Evolutionary conservation across 805 yeast genomes (phyloP), one percentile per base, ranked within the genome.

Genomic region (Ogataea glucozyma): DNA sequence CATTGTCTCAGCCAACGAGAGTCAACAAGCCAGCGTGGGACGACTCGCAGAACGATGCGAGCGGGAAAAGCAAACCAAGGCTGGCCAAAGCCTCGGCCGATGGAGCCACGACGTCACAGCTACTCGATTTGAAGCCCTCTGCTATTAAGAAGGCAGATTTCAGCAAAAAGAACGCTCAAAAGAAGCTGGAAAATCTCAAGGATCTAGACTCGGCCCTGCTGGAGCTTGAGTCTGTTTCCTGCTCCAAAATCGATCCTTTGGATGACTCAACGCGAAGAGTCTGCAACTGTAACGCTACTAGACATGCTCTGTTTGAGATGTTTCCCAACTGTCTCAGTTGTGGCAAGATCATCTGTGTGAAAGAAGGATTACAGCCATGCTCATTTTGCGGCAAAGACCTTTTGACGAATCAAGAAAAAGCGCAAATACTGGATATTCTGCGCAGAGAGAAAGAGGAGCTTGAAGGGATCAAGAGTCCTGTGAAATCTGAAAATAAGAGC

Each of bases 311-410:
- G 22, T 85, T 88, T 49, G 95, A 87, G 43, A 75, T 85, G 49
- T 93, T 95, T 2, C 98, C 99, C 1, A 93, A 93, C 60, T 93
- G 99, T 56, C 65, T 93, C 30, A 81, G 85, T 46, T 93, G 99
- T 62, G 99, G 99, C 9, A 87, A 89, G 62, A 87, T 93, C 31
- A 87, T 93, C 2, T 93, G 99, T 67, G 73, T 76, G 4, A 83
- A 82, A 53, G 98, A 93, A 58, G 98, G 98, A 0, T 67, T 88
- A 18, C 93, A 90, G 46, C 93, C 93, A 3, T 93, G 99, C 58
- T 75, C 93, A 2, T 85, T 66, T 48, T 93, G 99, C 67, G 87
- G 88, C 0, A 60, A 72, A 19, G 84, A 80, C 24, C 64, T 93
- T 31, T 69, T 93, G 14, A 72, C 80, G 5, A 59, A 65, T 9